These are phyloP conservation scores for Paragyromitra xinjiangensis DNA, from an alignment of 495 filamentous ascomycete species.

Conservation along the genomic window DNA sequence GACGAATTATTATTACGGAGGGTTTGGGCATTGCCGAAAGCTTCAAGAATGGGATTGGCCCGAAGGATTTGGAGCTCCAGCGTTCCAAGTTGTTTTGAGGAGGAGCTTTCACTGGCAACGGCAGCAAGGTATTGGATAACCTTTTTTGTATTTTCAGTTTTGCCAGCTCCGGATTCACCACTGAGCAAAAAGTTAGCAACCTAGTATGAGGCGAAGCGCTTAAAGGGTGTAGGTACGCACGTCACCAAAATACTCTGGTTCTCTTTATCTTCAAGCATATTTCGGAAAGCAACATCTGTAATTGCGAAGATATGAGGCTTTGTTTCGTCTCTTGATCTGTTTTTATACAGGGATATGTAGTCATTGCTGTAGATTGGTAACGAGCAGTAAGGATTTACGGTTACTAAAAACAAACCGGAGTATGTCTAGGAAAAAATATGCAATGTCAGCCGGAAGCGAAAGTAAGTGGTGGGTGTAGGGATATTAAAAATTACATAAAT, in stretches of 20 bases:
- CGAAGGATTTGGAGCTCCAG: constrained; percentile 97
- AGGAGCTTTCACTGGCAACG: constrained; percentile 79
- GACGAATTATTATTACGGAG: constrained; percentile 99
- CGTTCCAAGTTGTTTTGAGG: constrained; percentile 56
- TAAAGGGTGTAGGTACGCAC: constrained; percentile 89
- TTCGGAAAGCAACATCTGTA: constrained; percentile 97
- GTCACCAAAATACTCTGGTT: constrained; percentile 99
- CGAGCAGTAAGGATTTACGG: constrained; percentile 95
- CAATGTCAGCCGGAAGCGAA: constrained; percentile 16
- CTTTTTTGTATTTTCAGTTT: constrained; percentile 99
- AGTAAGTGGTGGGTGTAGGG: not conserved
- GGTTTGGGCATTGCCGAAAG: constrained; percentile 98
- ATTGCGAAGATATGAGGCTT: constrained; percentile 98
- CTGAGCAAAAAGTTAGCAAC: constrained; percentile 92
- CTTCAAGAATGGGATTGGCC: constrained; percentile 97
- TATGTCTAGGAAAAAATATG: constrained; percentile 71
- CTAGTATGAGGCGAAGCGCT: constrained; percentile 93
- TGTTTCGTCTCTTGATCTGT: constrained; percentile 86
- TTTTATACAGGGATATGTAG: constrained; percentile 96
- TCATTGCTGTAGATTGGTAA: constrained; percentile 96
- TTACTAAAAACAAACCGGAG: constrained; percentile 95
- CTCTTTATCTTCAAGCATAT: constrained; percentile 90
- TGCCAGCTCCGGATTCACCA: constrained; percentile 97
- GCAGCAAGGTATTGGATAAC: constrained; percentile 98
- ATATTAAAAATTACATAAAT: constrained; percentile 74